Evolutionary conservation across 2,329 filamentous ascomycete species (phyloP), one percentile per base, ranked within the genome.

Genomic region (Fusarium piperis): DNA sequence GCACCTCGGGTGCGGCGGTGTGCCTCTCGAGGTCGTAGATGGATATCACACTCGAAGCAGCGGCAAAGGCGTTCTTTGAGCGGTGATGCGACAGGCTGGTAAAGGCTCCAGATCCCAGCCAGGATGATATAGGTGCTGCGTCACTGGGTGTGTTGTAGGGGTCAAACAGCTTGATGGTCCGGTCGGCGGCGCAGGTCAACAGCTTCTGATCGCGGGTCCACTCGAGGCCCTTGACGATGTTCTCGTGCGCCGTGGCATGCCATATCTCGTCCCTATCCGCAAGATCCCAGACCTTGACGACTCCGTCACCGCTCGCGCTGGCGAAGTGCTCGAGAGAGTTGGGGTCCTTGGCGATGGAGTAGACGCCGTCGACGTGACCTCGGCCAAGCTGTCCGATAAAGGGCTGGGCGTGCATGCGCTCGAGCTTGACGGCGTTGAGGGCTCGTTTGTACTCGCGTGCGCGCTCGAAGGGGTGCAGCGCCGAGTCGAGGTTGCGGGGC

Each of bases 211-310:
- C 94, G 48, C 90, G 88, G 4, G 94, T 97, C 93, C 95, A 99
- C 75, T 91, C 92, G 79, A 98, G 87, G 15, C 93, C 93, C 85
- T 97, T 97, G 74, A 98, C 94, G 48, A 98, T 92, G 75, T 97
- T 97, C 76, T 97, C 93, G 80, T 99, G 97, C 26, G 94, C 95
- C 70, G 92, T 90, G 4, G 89, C 88, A 76, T 93, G 88, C 91
- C 93, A 95, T 53, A 92, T 87, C 79, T 96, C 92, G 30, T 92
- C 90, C 63, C 89, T 86, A 68, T 86, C 91, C 11, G 90, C 87
- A 76, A 96, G 70, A 60, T 97, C 92, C 94, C 94, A 97, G 35
- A 96, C 92, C 83, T 99, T 99, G 64, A 99, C 89, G 11, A 98
- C 90, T 72, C 96, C 95, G 81, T 99, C 96, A 71, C 95, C 95